Evolutionary conservation across 306 rosid species (phyloP).

Genomic region (Inga laurina): DNA sequence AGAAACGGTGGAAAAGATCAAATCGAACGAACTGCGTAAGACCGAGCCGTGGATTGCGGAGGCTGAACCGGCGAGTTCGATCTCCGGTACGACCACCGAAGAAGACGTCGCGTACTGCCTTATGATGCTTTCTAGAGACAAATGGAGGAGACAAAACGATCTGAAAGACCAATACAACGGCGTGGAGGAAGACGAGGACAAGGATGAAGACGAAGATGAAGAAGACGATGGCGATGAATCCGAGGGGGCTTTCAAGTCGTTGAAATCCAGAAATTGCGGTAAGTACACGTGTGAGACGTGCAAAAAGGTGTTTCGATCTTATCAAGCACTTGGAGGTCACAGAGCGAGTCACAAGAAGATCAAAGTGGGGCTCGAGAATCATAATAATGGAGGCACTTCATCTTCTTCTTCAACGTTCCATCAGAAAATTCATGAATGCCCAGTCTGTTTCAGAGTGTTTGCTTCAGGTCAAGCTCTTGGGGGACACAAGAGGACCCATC

Average conservation of each 20-base stretch:
- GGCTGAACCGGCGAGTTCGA: constrained; percentile 66
- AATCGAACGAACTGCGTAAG: constrained; percentile 16
- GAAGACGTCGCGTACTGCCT: constrained; percentile 84
- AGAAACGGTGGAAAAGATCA: constrained; percentile 25
- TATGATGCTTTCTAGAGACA: constrained; percentile 83
- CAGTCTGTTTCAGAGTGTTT: constrained; percentile 80
- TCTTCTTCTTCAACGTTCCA: constrained; percentile 7
- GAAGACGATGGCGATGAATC: constrained; percentile 54
- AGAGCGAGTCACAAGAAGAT: constrained; percentile 95
- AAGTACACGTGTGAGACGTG: constrained; percentile 94
- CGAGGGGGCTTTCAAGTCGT: constrained; percentile 48
- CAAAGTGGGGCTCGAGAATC: constrained; percentile 26
- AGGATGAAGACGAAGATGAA: constrained; percentile 19
- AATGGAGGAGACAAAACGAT: constrained; percentile 48
- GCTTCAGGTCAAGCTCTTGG: constrained; percentile 96
- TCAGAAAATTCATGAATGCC: constrained; percentile 75
- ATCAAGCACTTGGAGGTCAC: constrained; percentile 93
- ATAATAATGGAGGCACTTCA: constrained; percentile 22
- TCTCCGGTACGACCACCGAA: constrained; percentile 70
- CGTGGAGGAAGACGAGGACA: neutral
- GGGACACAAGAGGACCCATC: constrained; percentile 95
- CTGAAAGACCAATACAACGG: neutral
- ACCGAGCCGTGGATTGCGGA: constrained; percentile 51
- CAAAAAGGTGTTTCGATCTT: constrained; percentile 74
- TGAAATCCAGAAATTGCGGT: constrained; percentile 40